Base-by-base conservation (phyloP, 768 basidiomycete genomes). In the Podaxis sp. region DNA sequence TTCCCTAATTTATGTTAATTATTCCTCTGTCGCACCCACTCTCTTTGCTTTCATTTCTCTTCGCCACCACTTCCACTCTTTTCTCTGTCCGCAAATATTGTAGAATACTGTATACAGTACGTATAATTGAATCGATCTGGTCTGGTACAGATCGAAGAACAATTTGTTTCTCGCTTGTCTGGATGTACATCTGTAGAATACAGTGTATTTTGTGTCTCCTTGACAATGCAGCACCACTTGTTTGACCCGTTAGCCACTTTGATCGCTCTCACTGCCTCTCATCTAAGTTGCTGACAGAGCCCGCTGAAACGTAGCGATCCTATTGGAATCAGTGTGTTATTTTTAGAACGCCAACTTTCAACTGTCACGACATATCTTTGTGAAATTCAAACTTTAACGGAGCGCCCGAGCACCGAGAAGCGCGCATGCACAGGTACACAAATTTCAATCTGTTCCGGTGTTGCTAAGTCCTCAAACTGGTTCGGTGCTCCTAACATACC, bases 1-100 rank as follows among this genome's bases (percentile, higher is more conserved):
- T 61, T 33, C 50, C 27, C 22, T 55, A 38, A 51, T 38, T 59
- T 59, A 64, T 67, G 33, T 27, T 57, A 63, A 25, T 33, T 63
- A 57, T 53, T 57, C 49, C 22, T n/a, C n/a, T 8, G 29, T 37
- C 55, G 2, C 6, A 12, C 17, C 62, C 22, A 3, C 27, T 17
- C 57, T 11, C 24, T 46, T 29, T 56, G 49, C 55, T 40, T 56
- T 53, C 53, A 61, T 15, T 51, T 19, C 49, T 57, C 40, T 61
- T 49, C 24, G 22, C 41, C 2, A 33, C 8, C 33, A 33, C 33
- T 9, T 9, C 33, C 33, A 33, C 15, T 43, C n/a, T n/a, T n/a
- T 43, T 15, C 4, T 15, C 41, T n/a, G 4, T 43, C n/a, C n/a
- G 17, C 40, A 41, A 13, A 54, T 38, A 37, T 11, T 40, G 36